Conservation (phyloP, 768 basidiomycete genomes). For the Melanogaster broomeanus region DNA sequence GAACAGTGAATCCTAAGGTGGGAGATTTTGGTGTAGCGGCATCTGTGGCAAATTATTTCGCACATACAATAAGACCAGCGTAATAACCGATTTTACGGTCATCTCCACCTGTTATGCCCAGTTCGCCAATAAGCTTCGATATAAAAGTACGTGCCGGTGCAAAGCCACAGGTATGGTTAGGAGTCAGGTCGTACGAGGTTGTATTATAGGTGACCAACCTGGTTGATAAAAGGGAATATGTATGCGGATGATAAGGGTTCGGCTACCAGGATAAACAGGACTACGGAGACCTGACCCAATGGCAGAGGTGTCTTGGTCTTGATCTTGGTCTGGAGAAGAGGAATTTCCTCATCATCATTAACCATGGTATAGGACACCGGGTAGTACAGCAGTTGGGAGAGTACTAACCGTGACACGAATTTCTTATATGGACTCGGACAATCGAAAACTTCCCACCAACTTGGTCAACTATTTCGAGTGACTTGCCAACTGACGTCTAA, state of each 20-base stretch:
- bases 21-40: neutral
- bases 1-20: conserved; percentile 58
- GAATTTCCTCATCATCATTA: conserved; percentile 42
- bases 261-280: conserved; percentile 50
- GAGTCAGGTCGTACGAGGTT: neutral
- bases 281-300: conserved; percentile 48
- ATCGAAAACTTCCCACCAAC: too few species aligned
- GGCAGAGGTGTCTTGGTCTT: conserved; percentile 48
- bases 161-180: neutral
- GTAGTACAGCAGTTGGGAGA: too few species aligned
- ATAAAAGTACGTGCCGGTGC: neutral
- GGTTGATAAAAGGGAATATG: conserved; percentile 67
- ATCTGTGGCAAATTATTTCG: neutral
- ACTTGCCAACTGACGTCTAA: too few species aligned
- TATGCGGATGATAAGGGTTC: conserved; percentile 59
- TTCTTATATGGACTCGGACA: too few species aligned
- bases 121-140: conserved; percentile 56
- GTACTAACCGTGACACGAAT: too few species aligned
- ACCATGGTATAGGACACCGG: too few species aligned
- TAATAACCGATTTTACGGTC: conserved; percentile 68
- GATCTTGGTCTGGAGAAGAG: conserved; percentile 42
- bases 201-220: conserved; percentile 36
- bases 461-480: too few species aligned
- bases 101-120: conserved; percentile 66
- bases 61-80: conserved; percentile 56